Conservation (phyloP, 148 eudicot species). For the Chenopodium berlandieri region DNA sequence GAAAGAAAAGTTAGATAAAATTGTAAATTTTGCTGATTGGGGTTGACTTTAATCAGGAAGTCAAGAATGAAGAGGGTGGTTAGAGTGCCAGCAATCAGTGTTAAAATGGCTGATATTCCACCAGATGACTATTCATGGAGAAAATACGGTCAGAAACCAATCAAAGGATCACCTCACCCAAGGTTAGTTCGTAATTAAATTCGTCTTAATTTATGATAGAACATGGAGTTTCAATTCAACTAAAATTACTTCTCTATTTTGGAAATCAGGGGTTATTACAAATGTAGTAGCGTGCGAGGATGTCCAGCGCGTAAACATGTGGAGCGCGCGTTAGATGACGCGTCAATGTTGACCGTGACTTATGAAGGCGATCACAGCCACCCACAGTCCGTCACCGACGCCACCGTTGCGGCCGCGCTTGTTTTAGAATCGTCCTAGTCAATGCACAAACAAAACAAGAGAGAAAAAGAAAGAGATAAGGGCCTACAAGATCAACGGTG, state of each 20-base stretch:
- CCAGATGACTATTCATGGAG: constrained; percentile 97
- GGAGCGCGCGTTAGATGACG: constrained; percentile 74
- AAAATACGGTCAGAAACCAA: constrained; percentile 94
- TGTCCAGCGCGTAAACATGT: constrained; percentile 95
- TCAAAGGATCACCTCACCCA: constrained; percentile 97
- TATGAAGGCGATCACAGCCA: constrained; percentile 98
- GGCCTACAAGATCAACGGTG: not conserved
- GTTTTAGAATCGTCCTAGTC: constrained; percentile 70
- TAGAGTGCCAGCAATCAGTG: constrained; percentile 75
- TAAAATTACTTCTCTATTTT: not conserved
- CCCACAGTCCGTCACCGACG: constrained; percentile 43
- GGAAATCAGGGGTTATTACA: constrained; percentile 76
- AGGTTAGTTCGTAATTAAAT: constrained; percentile 40
- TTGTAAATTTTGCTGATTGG: not conserved
- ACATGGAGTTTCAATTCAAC: not conserved
- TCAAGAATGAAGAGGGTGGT: constrained; percentile 74
- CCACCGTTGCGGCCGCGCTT: constrained; percentile 50
- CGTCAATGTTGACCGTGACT: constrained; percentile 76
- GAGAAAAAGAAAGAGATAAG: not conserved
- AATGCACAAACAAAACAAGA: not conserved
- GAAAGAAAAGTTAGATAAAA: no score
- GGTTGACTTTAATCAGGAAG: constrained; percentile 46
- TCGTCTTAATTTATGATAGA: not conserved
- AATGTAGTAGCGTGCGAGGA: constrained; percentile 86
- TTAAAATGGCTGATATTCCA: constrained; percentile 89